Base-by-base conservation (phyloP, 2,329 filamentous ascomycete genomes). In the Fusarium guadeloupense region DNA sequence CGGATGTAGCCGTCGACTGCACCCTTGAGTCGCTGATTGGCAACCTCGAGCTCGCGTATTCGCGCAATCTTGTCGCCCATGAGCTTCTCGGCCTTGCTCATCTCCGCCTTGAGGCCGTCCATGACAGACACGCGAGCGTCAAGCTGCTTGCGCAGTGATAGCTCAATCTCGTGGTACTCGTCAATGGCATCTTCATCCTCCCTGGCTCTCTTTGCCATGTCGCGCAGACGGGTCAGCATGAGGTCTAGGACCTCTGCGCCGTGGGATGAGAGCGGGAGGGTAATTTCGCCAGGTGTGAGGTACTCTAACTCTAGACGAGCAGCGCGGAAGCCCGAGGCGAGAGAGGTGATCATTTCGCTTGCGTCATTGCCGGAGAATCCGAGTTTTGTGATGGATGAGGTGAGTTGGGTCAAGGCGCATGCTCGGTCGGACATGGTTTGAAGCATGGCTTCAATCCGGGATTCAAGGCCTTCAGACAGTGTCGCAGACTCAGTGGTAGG, bases 221-320 rank as follows among this genome's bases (percentile, higher is more conserved):
- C 75, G 3, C 83, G 80, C 3, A 88, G 77, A 0, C 80, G 76
- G 0, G 69, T 68, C 0, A 88, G 77, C 6, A 88, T 69, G 12
- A 86, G 77, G 52, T 85, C 83, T 0, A 89, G 77, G 0, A 88
- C 78, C 45, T 83, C 79, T 1, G 81, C 81, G 3, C 85, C 85
- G 43, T 81, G 80, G 0, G 80, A 80, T 0, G 78, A 79, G 0
- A 86, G 74, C 0, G 84, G 83, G 1, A 86, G 76, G 0, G 78
- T 67, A n/a, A 82, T 75, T 68, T 88, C 85, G 6, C 85, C 85
- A 0, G 85, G 85, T 0, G 80, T 83, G 17, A 88, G 77, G 66
- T 87, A 87, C 70, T 88, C 86, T 3, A 88, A 80, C 63, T 88
- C 85, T 0, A 88, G 74, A 2, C 86, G 80, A 2, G 85, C 85